Base-by-base conservation (phyloP, 2,329 filamentous ascomycete genomes). In the Diplodia seriata region DNA sequence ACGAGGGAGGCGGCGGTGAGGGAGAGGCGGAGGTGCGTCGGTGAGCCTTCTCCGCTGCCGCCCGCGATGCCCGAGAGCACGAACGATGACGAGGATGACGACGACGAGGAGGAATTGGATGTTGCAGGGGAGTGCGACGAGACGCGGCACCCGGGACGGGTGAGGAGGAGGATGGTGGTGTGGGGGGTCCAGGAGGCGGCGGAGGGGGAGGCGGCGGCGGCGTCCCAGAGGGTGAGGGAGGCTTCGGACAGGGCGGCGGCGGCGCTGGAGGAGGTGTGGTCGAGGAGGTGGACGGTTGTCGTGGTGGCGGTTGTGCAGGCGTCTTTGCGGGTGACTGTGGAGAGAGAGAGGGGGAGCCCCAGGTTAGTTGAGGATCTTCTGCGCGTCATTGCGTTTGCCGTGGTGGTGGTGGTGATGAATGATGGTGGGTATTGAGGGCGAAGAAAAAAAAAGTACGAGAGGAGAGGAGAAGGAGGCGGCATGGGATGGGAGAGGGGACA, bases 211-310 rank as follows among this genome's bases (percentile, higher is more conserved):
- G 76, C 72, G 62, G 83, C 80, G 55, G 84, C 77, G n/a, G 82
- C 80, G 43, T 82, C 82, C 83, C 86, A 89, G 4, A 89, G 76
- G 18, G 82, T 86, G n/a, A 89, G 76, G 1, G 80, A 77, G 4
- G 82, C 23, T 26, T 26, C 83, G 69, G 83, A 20, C 18, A 20
- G 82, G 1, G 81, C 81, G 4, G 82, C 83, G n/a, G n/a, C n/a
- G n/a, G n/a, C n/a, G n/a, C n/a, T n/a, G n/a, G n/a, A n/a, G n/a
- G 81, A 81, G 31, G 66, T 67, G 71, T 89, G 82, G 73, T 90
- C 87, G 71, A 87, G 87, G 11, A 89, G 76, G 4, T 79, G 77
- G 4, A 89, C 75, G 55, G 85, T 84, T 31, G 84, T 73, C 14
- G 86, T 77, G 36, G 85, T 80, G 0, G 80, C 77, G n/a, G 77